These are phyloP conservation scores for Talaromyces sp. DNA, from an alignment of 2,329 filamentous ascomycete species.

Conservation along the genomic window DNA sequence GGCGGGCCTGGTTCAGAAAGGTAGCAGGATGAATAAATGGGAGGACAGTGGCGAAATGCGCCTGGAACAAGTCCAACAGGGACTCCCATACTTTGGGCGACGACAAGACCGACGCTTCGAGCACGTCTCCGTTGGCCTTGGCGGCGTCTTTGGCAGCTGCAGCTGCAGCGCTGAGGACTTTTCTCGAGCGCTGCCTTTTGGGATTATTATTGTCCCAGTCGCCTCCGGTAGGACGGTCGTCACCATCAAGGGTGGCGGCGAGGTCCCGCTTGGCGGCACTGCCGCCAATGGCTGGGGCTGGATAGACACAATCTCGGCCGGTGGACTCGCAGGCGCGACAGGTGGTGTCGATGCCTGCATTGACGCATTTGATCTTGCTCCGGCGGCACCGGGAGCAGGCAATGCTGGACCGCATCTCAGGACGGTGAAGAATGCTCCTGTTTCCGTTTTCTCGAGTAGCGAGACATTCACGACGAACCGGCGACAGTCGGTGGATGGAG, in stretches of 20 bases:
- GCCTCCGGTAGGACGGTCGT: slow-evolving; percentile 31
- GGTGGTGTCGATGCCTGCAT: slow-evolving; percentile 63
- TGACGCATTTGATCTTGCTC: slow-evolving; percentile 85
- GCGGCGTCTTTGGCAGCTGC: slow-evolving; percentile 25
- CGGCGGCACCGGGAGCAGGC: slow-evolving; percentile 70
- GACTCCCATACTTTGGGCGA: slow-evolving; percentile 53
- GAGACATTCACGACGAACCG: slow-evolving; percentile 9
- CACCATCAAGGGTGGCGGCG: slow-evolving; percentile 29
- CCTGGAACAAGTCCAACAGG: slow-evolving; percentile 54
- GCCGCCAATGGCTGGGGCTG: slow-evolving; percentile 39
- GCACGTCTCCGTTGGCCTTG: slow-evolving; percentile 36
- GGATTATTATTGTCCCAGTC: slow-evolving; percentile 36
- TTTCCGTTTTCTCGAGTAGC: slow-evolving; percentile 7
- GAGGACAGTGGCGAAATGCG: slow-evolving; percentile 52
- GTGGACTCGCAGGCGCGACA: slow-evolving; percentile 71
- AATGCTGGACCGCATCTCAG: slow-evolving; percentile 69
- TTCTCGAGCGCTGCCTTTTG: slow-evolving; percentile 36
- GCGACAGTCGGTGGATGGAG: not conserved
- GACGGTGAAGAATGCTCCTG: slow-evolving; percentile 15
- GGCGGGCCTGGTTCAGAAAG: slow-evolving; percentile 46
- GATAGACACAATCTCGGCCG: slow-evolving; percentile 68
- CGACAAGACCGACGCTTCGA: slow-evolving; percentile 48
- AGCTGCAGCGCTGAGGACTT: slow-evolving; percentile 22
- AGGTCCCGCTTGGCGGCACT: slow-evolving; percentile 34
- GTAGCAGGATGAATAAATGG: slow-evolving; percentile 53